Conservation (phyloP, 352 stramenopile species). For the Phytopythium aichiense region DNA sequence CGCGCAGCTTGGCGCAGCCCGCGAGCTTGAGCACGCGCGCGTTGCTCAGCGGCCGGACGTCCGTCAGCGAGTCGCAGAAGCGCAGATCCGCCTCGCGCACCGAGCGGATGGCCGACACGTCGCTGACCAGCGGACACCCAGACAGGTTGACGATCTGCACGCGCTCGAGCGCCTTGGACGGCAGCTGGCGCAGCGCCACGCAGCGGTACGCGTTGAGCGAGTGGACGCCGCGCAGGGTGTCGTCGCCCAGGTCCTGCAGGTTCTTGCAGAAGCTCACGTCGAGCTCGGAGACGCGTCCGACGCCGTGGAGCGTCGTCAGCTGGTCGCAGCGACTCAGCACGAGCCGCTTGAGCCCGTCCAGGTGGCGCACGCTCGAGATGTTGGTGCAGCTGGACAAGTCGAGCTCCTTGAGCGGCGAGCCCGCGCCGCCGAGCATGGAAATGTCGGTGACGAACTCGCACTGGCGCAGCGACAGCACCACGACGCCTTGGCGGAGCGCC, state of each 20-base stretch:
- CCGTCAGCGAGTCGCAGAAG: conserved; percentile 63
- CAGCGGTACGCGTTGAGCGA: conserved; percentile 53
- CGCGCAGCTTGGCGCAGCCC: conserved; percentile 37
- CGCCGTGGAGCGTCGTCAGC: conserved; percentile 35
- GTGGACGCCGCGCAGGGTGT: conserved; percentile 23
- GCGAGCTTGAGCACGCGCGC: conserved; percentile 55
- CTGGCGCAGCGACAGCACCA: conserved; percentile 45
- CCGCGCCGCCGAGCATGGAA: conserved; percentile 21
- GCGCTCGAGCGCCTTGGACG: conserved; percentile 19
- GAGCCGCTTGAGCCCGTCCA: conserved; percentile 37
- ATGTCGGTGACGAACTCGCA: conserved; percentile 46
- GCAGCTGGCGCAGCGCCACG: conserved; percentile 12
- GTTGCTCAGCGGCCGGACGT: conserved; percentile 27
- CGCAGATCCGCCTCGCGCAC: conserved; percentile 49
- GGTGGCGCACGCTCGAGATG: conserved; percentile 30
- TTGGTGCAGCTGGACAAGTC: conserved; percentile 52
- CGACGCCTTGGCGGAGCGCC: conserved; percentile 22
- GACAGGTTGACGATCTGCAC: conserved; percentile 56
- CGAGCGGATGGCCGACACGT: conserved; percentile 34
- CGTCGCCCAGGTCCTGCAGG: conserved; percentile 23
- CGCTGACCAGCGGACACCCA: conserved; percentile 40
- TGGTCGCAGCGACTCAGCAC: conserved; percentile 52
- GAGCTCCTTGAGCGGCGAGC: conserved; percentile 32
- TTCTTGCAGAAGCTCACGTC: conserved; percentile 74
- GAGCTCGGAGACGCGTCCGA: conserved; percentile 38